phyloP scores from a whole-genome alignment of 805 yeast genomes.

The Alloascoidea hylecoeti region DNA sequence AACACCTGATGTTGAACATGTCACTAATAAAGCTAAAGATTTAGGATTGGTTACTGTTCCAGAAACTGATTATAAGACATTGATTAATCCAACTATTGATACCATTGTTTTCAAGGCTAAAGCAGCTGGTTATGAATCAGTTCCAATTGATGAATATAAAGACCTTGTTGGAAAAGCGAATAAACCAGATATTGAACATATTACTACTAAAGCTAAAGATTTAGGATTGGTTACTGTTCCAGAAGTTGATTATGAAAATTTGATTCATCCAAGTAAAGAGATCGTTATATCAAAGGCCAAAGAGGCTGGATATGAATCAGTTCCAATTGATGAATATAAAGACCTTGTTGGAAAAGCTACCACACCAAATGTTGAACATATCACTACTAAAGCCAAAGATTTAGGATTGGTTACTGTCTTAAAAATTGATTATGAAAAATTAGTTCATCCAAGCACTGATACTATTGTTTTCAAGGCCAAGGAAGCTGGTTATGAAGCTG shows the following conservation, averaged over 20 bases:
- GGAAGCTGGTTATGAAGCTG: neutral
- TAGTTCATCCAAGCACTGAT: slow-evolving; percentile 6
- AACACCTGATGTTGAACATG: neutral
- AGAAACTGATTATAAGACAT: neutral
- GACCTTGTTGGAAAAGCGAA: neutral
- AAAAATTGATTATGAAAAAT: slow-evolving; percentile 8
- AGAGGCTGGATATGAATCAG: neutral
- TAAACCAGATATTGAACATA: neutral
- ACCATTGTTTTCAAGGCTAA: neutral
- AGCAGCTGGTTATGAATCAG: neutral
- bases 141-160: neutral
- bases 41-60: neutral
- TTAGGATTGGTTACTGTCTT: slow-evolving; percentile 10
- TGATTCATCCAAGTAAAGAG: neutral
- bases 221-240: neutral
- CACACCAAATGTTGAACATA: slow-evolving; percentile 17
- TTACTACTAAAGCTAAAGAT: neutral
- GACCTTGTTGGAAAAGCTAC: neutral
- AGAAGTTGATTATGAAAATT: neutral
- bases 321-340: too few species aligned
- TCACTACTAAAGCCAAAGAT: slow-evolving; percentile 13
- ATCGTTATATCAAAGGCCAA: neutral
- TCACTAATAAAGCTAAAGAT: neutral
- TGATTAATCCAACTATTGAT: neutral
- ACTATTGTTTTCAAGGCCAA: neutral